These are phyloP conservation scores for Pontederia paniculata DNA, from an alignment of 176 grass and related monocot species.

Conservation along the genomic window DNA sequence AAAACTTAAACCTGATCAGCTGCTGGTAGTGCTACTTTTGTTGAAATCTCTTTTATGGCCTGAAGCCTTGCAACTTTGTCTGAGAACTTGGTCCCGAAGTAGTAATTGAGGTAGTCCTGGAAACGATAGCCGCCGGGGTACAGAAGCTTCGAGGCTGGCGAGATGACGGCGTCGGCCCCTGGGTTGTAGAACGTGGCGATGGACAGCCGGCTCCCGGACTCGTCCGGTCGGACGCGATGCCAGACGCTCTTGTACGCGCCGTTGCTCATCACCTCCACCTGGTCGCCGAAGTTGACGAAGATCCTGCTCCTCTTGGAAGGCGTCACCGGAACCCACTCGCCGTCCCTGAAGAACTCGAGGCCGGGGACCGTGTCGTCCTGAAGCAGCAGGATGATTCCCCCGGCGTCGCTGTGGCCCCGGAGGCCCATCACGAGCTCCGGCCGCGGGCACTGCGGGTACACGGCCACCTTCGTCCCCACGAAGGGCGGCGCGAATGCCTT, in stretches of 20 bases:
- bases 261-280: slow-evolving; percentile 74
- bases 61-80: slow-evolving; percentile 56
- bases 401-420: slow-evolving; percentile 81
- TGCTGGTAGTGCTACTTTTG: too few species aligned
- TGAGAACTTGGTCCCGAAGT: slow-evolving; percentile 64
- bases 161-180: slow-evolving; percentile 26
- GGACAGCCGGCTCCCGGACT: slow-evolving; percentile 38
- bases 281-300: slow-evolving; percentile 86
- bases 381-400: slow-evolving; percentile 85
- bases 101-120: slow-evolving; percentile 72
- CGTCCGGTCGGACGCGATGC: slow-evolving; percentile 42
- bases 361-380: slow-evolving; percentile 69
- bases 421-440: slow-evolving; percentile 57
- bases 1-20: too few species aligned
- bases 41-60: slow-evolving; percentile 40
- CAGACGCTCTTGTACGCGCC: slow-evolving; percentile 57
- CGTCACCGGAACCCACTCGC: slow-evolving; percentile 43
- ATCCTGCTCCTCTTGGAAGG: slow-evolving; percentile 34
- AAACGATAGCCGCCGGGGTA: slow-evolving; percentile 64
- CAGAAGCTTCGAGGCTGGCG: slow-evolving; percentile 21
- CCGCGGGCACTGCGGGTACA: slow-evolving; percentile 61
- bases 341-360: slow-evolving; percentile 53
- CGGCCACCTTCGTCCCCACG: slow-evolving; percentile 79
- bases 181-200: slow-evolving; percentile 95
- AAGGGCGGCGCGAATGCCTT: slow-evolving; percentile 58